A percentile compares a stretch with the other conserved stretches of the same genome.
Conservation (phyloP, 345 rosid species). For the Eucalyptus microcorys region DNA sequence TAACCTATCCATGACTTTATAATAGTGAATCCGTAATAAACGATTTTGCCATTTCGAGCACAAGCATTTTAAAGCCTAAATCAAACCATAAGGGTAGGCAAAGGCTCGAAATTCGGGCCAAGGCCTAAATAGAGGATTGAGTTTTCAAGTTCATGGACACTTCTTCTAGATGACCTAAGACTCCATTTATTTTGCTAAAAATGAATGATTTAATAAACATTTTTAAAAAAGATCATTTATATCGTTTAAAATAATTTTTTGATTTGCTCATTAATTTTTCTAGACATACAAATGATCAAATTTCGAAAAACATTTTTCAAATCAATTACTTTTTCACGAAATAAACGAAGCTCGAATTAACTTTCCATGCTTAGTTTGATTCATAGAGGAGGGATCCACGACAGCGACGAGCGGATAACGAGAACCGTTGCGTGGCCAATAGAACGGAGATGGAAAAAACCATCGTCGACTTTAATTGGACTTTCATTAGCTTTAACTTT, state of each 20-base stretch:
- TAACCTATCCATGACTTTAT: neutral
- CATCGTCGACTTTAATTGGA: neutral
- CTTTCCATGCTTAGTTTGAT: neutral
- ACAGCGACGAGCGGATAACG: neutral
- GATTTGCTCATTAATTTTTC: no score
- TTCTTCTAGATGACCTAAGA: rapidly evolving
- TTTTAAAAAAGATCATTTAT: rapidly evolving
- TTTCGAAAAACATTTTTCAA: neutral
- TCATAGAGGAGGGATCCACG: neutral
- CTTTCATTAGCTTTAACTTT: neutral
- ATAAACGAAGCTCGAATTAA: neutral
- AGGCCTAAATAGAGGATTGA: neutral
- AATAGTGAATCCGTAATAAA: neutral
- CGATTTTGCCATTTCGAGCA: neutral
- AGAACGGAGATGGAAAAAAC: neutral
- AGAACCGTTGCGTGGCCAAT: neutral
- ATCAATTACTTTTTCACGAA: rapidly evolving
- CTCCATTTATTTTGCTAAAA: neutral
- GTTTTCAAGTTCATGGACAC: neutral
- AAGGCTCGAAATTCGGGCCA: rapidly evolving
- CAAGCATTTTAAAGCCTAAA: neutral
- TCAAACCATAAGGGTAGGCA: rapidly evolving
- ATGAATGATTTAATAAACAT: rapidly evolving
- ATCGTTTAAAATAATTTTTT: neutral
- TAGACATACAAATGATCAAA: no score